Evolutionary conservation across 495 filamentous ascomycete genomes (phyloP), one percentile per base, ranked within the genome.

Genomic region (Podospora bellae-mahoneyi): DNA sequence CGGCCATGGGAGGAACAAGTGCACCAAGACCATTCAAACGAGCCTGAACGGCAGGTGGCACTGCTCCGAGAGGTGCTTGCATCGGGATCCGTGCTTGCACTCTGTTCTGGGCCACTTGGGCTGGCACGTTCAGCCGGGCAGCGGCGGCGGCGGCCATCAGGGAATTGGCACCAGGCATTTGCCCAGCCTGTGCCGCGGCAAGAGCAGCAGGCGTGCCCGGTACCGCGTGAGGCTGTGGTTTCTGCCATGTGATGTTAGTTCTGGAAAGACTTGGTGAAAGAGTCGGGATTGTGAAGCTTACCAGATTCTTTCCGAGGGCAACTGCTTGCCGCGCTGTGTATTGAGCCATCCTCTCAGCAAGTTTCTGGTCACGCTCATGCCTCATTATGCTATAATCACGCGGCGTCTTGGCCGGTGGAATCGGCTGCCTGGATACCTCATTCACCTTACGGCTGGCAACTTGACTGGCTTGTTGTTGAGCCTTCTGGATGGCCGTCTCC

Each of bases 371-470:
- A 39, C 90, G 87, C 66, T 97, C 93, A 75, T 89, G 87, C 75
- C 94, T 93, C 73, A 97, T 83, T 32, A 91, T 85, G 74, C 93
- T 97, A 73, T 97, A 94, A 63, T 96, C 92, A 70, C 91, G 88
- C 0, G 95, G 94, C 0, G 94, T 94, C 62, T 91, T 84, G 13
- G 4, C 23, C 18, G 70, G 76, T 20, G 73, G 77, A 1, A 75
- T 76, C 48, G 78, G 77, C 53, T 88, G 89, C 67, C 89, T 87
- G 60, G 85, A 84, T 4, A 83, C 78, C 71, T 94, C 90, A 64
- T 89, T 90, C 55, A 84, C 84, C 74, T 94, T 94, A 55, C 90
- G 83, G 73, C 88, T 82, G 18, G 89, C 89, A 64, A 89, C 89
- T 53, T 91, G 79, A 44, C 85, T 85, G 64, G 89, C 88, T 65